Evolutionary conservation across 176 grass and related monocot genomes (phyloP).

Genomic region (Musa schizocarpa): DNA sequence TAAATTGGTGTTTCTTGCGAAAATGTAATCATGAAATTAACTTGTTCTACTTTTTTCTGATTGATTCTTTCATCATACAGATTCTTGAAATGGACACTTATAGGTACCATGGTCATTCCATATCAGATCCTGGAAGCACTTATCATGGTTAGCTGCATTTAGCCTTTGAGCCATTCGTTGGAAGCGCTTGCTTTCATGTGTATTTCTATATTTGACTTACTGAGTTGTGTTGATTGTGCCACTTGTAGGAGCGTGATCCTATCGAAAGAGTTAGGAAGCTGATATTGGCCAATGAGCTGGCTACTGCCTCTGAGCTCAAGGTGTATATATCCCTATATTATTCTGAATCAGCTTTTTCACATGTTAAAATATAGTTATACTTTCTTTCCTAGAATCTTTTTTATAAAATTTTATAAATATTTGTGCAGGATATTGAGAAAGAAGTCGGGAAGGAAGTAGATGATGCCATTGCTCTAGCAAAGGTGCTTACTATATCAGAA

Average conservation of each 20-base stretch:
- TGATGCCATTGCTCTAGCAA: conserved; percentile 63
- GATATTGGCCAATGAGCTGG: conserved; percentile 55
- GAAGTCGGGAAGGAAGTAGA: conserved; percentile 74
- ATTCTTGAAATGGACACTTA: conserved; percentile 99
- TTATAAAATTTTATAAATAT: neutral
- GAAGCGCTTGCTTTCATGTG: too few species aligned
- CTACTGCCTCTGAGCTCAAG: conserved; percentile 69
- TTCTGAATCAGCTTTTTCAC: neutral
- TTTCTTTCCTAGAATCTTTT: neutral
- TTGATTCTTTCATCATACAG: conserved; percentile 25
- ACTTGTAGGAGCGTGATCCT: conserved; percentile 67
- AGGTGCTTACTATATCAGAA: conserved; percentile 28
- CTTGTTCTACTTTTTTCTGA: neutral
- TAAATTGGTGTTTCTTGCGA: neutral
- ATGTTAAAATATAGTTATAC: neutral
- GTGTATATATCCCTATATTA: conserved; percentile 2
- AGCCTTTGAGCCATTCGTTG: neutral
- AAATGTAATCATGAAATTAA: too few species aligned
- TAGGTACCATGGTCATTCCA: conserved; percentile 84
- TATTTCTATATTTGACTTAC: neutral
- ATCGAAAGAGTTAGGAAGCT: conserved; percentile 82
- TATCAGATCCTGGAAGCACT: conserved; percentile 88
- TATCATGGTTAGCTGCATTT: conserved; percentile 40
- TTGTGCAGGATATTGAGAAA: conserved; percentile 70
- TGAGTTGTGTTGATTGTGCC: neutral